Conservation (phyloP, 257 asterid genomes). For the Ilex aquifolium region DNA sequence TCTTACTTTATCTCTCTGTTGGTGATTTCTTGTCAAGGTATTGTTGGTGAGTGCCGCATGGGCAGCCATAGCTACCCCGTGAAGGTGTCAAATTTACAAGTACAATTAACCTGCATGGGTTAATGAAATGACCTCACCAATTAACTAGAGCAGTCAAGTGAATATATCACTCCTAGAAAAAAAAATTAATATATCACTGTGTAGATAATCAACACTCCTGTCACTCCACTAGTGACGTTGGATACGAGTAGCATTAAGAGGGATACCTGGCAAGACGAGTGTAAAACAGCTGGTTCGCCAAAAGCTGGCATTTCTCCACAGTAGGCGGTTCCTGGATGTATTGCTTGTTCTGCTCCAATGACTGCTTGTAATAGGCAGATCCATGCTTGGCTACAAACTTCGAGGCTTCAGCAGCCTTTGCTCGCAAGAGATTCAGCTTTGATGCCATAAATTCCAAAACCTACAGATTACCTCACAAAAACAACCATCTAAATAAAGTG, state of each 20-base stretch:
- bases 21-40: no score
- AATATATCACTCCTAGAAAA: not conserved
- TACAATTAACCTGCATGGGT: not conserved
- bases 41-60: no score
- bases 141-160: not conserved
- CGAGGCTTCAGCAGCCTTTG: constrained; percentile 31
- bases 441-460: constrained; percentile 25
- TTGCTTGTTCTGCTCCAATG: constrained; percentile 36
- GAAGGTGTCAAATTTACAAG: no score
- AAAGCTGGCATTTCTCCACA: constrained; percentile 27
- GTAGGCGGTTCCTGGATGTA: constrained; percentile 35
- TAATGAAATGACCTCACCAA: not conserved
- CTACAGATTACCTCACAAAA: not conserved
- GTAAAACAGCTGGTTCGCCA: constrained; percentile 31
- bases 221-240: no score
- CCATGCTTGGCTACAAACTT: constrained; percentile 26
- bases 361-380: constrained; percentile 23
- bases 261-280: constrained; percentile 38
- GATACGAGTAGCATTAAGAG: no score
- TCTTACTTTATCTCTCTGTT: no score
- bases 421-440: constrained; percentile 25
- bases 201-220: no score
- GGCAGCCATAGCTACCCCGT: no score
- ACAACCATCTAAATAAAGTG: no score
- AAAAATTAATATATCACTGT: not conserved